A percentile compares a stretch with the other conserved stretches of the same genome.
These are phyloP conservation scores for Ambispora gerdemannii DNA, from an alignment of 192 early-diverging fungal species.

Conservation along the genomic window DNA sequence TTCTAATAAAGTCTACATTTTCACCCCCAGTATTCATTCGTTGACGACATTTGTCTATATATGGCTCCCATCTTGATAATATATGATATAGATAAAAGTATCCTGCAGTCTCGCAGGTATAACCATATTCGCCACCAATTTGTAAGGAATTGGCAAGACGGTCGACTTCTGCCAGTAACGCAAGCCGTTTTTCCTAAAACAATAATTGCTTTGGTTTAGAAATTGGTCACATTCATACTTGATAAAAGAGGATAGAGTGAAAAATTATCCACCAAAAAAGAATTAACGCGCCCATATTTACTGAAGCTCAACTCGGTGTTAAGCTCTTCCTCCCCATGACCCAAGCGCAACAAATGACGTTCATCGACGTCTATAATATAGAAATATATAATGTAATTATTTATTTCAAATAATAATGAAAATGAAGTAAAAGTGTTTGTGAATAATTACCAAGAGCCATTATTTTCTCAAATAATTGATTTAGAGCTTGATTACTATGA, in stretches of 20 bases:
- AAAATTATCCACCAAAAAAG: constrained; percentile 60
- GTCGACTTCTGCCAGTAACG: constrained; percentile 74
- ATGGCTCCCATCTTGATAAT: constrained; percentile 70
- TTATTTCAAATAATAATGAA: no score
- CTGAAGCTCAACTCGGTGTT: constrained; percentile 79
- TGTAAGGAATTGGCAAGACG: constrained; percentile 70
- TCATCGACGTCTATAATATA: constrained; percentile 74
- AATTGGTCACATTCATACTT: not conserved
- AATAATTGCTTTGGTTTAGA: not conserved
- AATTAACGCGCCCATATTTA: constrained; percentile 91
- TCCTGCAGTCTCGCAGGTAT: constrained; percentile 89
- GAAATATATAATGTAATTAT: not conserved
- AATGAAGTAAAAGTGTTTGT: no score
- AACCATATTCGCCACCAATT: constrained; percentile 82
- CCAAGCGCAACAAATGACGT: constrained; percentile 89
- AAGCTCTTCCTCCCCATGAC: constrained; percentile 91
- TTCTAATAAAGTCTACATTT: constrained; percentile 37
- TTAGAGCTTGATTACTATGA: constrained; percentile 97
- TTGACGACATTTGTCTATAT: constrained; percentile 37
- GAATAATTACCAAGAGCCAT: constrained; percentile 55
- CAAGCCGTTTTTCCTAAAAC: constrained; percentile 61
- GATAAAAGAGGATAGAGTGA: constrained; percentile 21
- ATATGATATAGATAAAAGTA: constrained; percentile 87
- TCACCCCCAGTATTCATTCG: constrained; percentile 24
- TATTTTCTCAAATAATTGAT: constrained; percentile 98